Evolutionary conservation across 192 early-diverging fungal genomes (phyloP).

Genomic region (Rhizophagus clarus): DNA sequence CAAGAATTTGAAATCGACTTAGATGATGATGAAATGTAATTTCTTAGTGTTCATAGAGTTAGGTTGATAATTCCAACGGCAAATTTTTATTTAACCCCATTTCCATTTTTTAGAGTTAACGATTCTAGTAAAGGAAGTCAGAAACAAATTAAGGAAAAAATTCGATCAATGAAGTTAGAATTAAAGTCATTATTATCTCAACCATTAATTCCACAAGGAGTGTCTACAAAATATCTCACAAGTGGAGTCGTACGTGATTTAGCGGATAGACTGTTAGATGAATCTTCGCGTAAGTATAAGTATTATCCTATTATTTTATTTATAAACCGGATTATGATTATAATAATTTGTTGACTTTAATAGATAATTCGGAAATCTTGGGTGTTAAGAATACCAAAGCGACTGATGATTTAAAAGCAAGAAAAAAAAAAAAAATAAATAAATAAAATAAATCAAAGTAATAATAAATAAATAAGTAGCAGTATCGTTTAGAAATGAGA

Average conservation of each 20-base stretch:
- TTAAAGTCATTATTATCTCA: constrained; percentile 49
- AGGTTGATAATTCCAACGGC: constrained; percentile 36
- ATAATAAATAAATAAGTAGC: no score
- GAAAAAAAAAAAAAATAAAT: background rate
- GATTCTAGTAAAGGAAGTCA: constrained; percentile 42
- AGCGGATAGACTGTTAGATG: constrained; percentile 54
- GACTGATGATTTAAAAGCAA: constrained; percentile 8
- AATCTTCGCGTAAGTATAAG: constrained; percentile 13
- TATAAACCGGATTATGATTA: background rate
- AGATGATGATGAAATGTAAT: constrained; percentile 58
- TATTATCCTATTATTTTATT: no score
- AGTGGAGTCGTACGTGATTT: constrained; percentile 63
- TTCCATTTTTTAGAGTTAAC: constrained; percentile 30
- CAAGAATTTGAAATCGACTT: constrained; percentile 79
- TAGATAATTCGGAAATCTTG: constrained; percentile 3
- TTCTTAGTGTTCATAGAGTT: background rate
- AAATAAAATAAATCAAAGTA: no score
- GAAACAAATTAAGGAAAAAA: constrained; percentile 46
- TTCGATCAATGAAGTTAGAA: constrained; percentile 46
- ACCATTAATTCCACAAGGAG: constrained; percentile 52
- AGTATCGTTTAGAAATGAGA: no score
- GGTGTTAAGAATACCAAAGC: constrained; percentile 2
- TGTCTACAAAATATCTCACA: constrained; percentile 65
- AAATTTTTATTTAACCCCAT: constrained; percentile 36
- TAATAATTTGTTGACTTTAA: background rate